phyloP scores from a whole-genome alignment of 176 grass and related monocot species.

The Alloteropsis semialata region DNA sequence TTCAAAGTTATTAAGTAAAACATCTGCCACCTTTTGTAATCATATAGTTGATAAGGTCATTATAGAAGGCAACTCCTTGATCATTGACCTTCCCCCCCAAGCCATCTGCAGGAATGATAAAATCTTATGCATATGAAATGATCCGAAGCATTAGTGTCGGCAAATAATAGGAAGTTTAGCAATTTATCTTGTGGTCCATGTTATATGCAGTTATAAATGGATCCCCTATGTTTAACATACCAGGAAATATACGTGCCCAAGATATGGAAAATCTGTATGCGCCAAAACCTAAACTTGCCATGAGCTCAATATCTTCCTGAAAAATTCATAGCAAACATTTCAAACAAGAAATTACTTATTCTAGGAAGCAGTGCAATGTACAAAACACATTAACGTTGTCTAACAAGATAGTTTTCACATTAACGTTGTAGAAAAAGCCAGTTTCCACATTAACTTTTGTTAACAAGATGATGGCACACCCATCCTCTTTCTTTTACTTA shows the following conservation, averaged over 20 bases:
- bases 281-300: conserved; percentile 75
- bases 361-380: not conserved
- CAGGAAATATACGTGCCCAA: conserved; percentile 95
- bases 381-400: not conserved
- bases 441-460: not conserved
- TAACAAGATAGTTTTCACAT: not conserved
- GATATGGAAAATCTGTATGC: conserved; percentile 99
- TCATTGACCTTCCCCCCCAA: conserved; percentile 74
- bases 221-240: conserved; percentile 38
- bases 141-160: not conserved
- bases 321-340: conserved; percentile 20
- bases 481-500: not conserved
- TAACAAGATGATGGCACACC: not conserved
- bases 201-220: not conserved
- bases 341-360: conserved; percentile 32
- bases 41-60: conserved; percentile 84
- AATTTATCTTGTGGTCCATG: not conserved
- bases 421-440: not conserved
- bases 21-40: conserved; percentile 74
- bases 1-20: conserved; percentile 37
- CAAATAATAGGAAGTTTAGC: not conserved
- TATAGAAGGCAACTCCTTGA: conserved; percentile 83
- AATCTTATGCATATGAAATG: not conserved
- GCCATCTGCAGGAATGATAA: conserved; percentile 70
- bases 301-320: conserved; percentile 98